Evolutionary conservation across 2,329 filamentous ascomycete species (phyloP).

Genomic region (Talaromyces sp.): DNA sequence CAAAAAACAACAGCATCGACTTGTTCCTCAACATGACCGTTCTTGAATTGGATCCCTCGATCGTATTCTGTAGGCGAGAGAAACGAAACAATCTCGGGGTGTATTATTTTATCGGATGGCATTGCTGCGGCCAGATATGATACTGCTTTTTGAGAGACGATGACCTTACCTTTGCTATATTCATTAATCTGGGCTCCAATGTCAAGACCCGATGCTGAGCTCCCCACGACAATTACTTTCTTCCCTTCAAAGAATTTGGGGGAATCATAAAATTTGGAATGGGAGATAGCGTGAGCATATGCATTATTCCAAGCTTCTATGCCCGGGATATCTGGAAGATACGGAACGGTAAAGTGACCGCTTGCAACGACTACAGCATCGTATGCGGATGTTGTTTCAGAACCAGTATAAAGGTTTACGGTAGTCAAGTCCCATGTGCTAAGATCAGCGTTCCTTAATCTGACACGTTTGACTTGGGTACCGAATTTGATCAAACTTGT

Average conservation of each 20-base stretch:
- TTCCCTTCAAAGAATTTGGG: slow-evolving; percentile 65
- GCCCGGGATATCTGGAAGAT: slow-evolving; percentile 64
- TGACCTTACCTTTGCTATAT: slow-evolving; percentile 61
- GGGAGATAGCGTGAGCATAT: slow-evolving; percentile 65
- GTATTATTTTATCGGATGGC: slow-evolving; percentile 58
- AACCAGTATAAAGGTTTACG: slow-evolving; percentile 52
- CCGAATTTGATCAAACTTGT: slow-evolving; percentile 69
- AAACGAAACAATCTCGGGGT: slow-evolving; percentile 58
- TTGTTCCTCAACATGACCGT: slow-evolving; percentile 65
- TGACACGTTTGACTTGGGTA: slow-evolving; percentile 68
- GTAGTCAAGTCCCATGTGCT: slow-evolving; percentile 64
- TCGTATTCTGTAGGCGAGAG: slow-evolving; percentile 54
- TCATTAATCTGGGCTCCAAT: slow-evolving; percentile 74
- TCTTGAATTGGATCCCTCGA: slow-evolving; percentile 66
- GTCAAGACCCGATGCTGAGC: slow-evolving; percentile 80
- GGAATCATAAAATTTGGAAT: slow-evolving; percentile 79
- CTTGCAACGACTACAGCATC: slow-evolving; percentile 77
- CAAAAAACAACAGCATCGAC: slow-evolving; percentile 82
- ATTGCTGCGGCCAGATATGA: slow-evolving; percentile 46
- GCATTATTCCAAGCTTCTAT: slow-evolving; percentile 61
- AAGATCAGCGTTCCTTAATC: slow-evolving; percentile 37
- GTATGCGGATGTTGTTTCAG: slow-evolving; percentile 55
- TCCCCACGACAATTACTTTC: slow-evolving; percentile 83
- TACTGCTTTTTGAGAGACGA: slow-evolving; percentile 64
- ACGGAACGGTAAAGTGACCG: slow-evolving; percentile 73